Conservation (phyloP, 2,329 filamentous ascomycete genomes). For the Phoma sp. region DNA sequence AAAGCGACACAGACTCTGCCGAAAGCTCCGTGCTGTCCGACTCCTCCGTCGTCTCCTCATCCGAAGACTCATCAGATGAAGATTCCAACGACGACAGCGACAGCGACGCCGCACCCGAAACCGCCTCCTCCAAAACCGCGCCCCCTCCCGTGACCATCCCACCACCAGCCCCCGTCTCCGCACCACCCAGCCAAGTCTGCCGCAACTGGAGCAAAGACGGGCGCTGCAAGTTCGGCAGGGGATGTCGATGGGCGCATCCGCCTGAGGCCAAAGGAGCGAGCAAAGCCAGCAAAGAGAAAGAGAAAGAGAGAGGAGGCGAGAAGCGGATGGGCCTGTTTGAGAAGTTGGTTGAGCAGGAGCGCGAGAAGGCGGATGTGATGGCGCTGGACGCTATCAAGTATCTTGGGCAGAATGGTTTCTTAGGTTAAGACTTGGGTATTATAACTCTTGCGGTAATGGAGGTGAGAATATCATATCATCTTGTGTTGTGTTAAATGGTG, state of each 20-base stretch:
- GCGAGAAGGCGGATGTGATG: conserved; percentile 51
- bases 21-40: conserved; percentile 37
- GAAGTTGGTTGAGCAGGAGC: conserved; percentile 55
- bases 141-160: conserved; percentile 24
- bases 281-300: conserved; percentile 11
- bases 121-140: conserved; percentile 47
- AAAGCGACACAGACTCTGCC: conserved; percentile 35
- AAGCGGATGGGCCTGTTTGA: conserved; percentile 38
- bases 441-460: conserved; percentile 13
- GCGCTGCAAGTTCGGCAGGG: conserved; percentile 35
- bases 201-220: conserved; percentile 34
- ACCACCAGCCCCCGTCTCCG: conserved; percentile 18
- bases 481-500: neutral
- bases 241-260: conserved; percentile 39
- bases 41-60: conserved; percentile 45
- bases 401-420: conserved; percentile 53
- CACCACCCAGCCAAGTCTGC: conserved; percentile 27
- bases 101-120: conserved; percentile 48
- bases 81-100: conserved; percentile 32
- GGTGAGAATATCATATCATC: neutral
- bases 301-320: no score
- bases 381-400: conserved; percentile 57
- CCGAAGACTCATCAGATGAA: conserved; percentile 31
- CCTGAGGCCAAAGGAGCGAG: conserved; percentile 3
- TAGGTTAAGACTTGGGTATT: no score